Evolutionary conservation across 169 alveolate genomes (phyloP).

Genomic region (Plasmodium adleri): DNA sequence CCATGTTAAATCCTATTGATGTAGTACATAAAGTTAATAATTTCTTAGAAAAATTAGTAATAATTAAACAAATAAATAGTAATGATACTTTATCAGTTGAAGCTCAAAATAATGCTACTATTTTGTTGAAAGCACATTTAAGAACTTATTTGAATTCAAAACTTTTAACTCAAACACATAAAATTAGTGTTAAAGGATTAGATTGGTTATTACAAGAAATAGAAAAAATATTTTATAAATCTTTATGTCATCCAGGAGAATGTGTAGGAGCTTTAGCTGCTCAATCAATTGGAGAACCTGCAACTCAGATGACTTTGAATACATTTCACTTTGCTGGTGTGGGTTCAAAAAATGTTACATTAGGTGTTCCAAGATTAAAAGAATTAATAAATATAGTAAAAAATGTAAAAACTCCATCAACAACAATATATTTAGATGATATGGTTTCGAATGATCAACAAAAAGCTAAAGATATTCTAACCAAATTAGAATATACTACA

Average conservation of each 20-base stretch:
- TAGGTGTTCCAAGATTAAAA: slow-evolving; percentile 99
- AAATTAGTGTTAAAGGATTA: slow-evolving; percentile 94
- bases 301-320: slow-evolving; percentile 99
- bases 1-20: slow-evolving; percentile 86
- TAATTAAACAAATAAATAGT: slow-evolving; percentile 85
- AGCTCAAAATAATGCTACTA: slow-evolving; percentile 94
- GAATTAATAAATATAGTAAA: slow-evolving; percentile 99
- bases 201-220: slow-evolving; percentile 99
- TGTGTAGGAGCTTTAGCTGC: slow-evolving; percentile 99
- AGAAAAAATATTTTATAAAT: slow-evolving; percentile 93
- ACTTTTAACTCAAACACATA: slow-evolving; percentile 94
- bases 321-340: slow-evolving; percentile 99
- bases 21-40: slow-evolving; percentile 86
- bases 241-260: slow-evolving; percentile 99
- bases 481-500: slow-evolving; percentile 96
- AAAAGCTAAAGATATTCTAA: slow-evolving; percentile 94
- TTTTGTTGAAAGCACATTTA: slow-evolving; percentile 95
- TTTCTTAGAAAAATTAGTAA: slow-evolving; percentile 84
- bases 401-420: slow-evolving; percentile 98
- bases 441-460: slow-evolving; percentile 92
- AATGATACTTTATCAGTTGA: slow-evolving; percentile 88
- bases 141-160: slow-evolving; percentile 94
- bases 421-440: slow-evolving; percentile 94
- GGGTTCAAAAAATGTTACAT: slow-evolving; percentile 99
- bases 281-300: slow-evolving; percentile 99